Evolutionary conservation across 345 rosid genomes (phyloP).

Genomic region (Brassica juncea): DNA sequence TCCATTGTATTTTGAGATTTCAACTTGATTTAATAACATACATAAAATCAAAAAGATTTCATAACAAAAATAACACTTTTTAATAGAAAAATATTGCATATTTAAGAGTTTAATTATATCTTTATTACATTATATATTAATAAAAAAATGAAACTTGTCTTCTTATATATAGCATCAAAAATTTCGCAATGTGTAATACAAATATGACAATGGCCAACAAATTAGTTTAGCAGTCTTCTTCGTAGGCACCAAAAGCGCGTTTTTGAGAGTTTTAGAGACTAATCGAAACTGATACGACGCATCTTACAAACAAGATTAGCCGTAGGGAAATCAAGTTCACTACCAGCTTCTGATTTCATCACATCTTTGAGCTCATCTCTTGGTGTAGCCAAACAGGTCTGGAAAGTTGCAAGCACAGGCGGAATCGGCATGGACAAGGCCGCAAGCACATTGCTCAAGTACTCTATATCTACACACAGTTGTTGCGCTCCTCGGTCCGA

Average conservation of each 20-base stretch:
- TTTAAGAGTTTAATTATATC: too few species aligned
- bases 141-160: too few species aligned
- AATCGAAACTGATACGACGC: constrained; percentile 77
- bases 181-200: too few species aligned
- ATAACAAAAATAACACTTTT: too few species aligned
- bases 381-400: constrained; percentile 80
- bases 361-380: constrained; percentile 73
- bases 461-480: constrained; percentile 86
- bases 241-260: not conserved
- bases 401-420: constrained; percentile 72
- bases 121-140: too few species aligned
- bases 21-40: too few species aligned
- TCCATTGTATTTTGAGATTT: too few species aligned
- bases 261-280: constrained; percentile 20
- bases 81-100: too few species aligned
- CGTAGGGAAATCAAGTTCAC: constrained; percentile 75
- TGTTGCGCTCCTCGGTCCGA: constrained; percentile 96
- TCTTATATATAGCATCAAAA: too few species aligned
- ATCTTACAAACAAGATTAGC: constrained; percentile 88
- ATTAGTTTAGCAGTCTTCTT: too few species aligned
- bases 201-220: too few species aligned
- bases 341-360: constrained; percentile 68
- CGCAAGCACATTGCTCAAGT: constrained; percentile 90
- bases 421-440: constrained; percentile 91
- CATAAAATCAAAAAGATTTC: too few species aligned